Conservation (phyloP, 1,284 basidiomycete species). For the Pseudozyma hubeiensis region DNA sequence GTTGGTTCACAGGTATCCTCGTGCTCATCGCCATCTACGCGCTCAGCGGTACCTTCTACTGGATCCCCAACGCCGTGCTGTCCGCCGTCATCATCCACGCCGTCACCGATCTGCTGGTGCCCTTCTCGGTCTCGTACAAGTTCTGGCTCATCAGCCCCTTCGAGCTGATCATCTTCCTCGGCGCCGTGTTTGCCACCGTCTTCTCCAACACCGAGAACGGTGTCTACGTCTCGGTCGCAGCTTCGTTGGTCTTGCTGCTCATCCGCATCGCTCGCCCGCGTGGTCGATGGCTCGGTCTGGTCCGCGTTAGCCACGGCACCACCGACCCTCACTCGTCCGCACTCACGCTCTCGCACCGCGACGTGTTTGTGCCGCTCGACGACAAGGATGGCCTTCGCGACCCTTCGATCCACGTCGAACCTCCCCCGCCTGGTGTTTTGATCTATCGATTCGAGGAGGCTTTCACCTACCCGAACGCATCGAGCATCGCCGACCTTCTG, state of each 20-base stretch:
- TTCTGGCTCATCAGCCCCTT: slow-evolving; percentile 95
- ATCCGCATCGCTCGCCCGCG: slow-evolving; percentile 90
- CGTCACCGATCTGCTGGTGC: slow-evolving; percentile 89
- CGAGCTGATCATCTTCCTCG: slow-evolving; percentile 90
- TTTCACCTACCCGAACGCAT: slow-evolving; percentile 92
- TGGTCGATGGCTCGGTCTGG: slow-evolving; percentile 89
- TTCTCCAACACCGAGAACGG: slow-evolving; percentile 82
- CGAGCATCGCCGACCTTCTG: slow-evolving; percentile 79
- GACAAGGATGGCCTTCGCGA: slow-evolving; percentile 75
- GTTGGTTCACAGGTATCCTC: slow-evolving; percentile 85
- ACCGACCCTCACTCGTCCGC: slow-evolving; percentile 30
- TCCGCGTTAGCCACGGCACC: slow-evolving; percentile 70
- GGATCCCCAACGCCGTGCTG: slow-evolving; percentile 75
- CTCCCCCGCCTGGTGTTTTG: slow-evolving; percentile 86
- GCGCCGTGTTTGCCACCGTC: slow-evolving; percentile 84
- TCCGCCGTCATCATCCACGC: slow-evolving; percentile 93
- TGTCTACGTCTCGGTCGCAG: slow-evolving; percentile 87
- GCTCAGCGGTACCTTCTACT: slow-evolving; percentile 71
- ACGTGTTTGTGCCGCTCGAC: slow-evolving; percentile 84
- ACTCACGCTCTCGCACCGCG: slow-evolving; percentile 64
- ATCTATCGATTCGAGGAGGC: slow-evolving; percentile 95
- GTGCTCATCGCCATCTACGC: slow-evolving; percentile 95
- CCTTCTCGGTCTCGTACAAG: slow-evolving; percentile 85
- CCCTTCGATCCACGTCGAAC: slow-evolving; percentile 78
- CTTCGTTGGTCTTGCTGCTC: slow-evolving; percentile 85